A percentile compares a stretch with the other conserved stretches of the same genome.
Conservation (phyloP, 768 basidiomycete species). For the Paxillus involutus region DNA sequence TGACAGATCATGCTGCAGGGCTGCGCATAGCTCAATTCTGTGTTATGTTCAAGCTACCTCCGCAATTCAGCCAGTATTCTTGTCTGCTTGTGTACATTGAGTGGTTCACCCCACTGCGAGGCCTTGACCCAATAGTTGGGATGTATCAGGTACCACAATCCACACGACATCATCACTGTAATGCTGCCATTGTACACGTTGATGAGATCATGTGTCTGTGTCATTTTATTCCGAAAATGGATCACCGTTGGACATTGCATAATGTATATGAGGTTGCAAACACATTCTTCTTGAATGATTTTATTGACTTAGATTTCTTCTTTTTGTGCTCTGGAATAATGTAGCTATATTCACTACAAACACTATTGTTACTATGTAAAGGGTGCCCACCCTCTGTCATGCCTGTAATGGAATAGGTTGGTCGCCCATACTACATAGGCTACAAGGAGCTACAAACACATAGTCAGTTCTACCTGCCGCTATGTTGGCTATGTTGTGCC, state of each 20-base stretch:
- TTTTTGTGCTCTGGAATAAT: too few species aligned
- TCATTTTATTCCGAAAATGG: slow-evolving; percentile 4
- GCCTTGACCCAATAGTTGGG: slow-evolving; percentile 5
- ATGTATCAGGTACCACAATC: slow-evolving; percentile 24
- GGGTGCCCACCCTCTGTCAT: too few species aligned
- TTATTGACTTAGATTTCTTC: not conserved
- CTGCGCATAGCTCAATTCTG: slow-evolving; percentile 14
- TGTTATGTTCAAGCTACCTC: slow-evolving; percentile 14
- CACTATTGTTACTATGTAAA: too few species aligned
- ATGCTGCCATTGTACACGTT: not conserved
- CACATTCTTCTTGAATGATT: slow-evolving; percentile 1
- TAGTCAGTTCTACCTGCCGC: too few species aligned
- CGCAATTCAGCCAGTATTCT: not conserved
- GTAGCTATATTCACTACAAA: too few species aligned
- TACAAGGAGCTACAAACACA: too few species aligned
- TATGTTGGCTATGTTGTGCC: too few species aligned
- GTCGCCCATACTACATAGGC: too few species aligned
- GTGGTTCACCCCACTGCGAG: slow-evolving; percentile 17
- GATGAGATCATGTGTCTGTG: not conserved
- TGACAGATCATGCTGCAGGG: not conserved
- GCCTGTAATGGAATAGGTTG: too few species aligned
- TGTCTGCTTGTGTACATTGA: slow-evolving; percentile 19
- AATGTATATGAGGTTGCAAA: not conserved
- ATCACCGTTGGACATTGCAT: not conserved
- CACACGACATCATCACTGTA: slow-evolving; percentile 3